phyloP scores from a whole-genome alignment of 305 asterid genomes.

The Fraxinus dipetala region DNA sequence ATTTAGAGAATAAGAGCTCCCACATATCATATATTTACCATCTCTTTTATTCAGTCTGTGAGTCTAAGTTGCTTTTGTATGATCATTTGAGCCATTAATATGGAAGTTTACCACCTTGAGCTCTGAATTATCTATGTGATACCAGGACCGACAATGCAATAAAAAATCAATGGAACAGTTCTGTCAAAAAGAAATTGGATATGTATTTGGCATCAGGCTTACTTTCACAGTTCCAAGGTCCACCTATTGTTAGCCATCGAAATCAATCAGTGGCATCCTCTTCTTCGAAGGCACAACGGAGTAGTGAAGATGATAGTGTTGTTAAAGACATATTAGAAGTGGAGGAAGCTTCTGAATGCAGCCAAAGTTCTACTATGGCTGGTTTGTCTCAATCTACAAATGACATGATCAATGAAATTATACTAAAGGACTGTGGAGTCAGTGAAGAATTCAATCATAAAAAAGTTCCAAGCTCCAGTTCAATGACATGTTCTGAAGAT shows the following conservation, averaged over 20 bases:
- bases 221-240: not conserved
- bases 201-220: not conserved
- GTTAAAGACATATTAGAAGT: not conserved
- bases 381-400: not conserved
- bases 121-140: not conserved
- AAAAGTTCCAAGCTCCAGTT: slow-evolving; percentile 5
- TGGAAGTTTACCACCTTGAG: not conserved
- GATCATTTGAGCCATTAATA: not conserved
- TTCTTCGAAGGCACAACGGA: not conserved
- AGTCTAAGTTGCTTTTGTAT: not conserved
- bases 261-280: not conserved
- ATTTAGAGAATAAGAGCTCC: not conserved
- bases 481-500: slow-evolving; percentile 42
- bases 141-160: not conserved
- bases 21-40: not conserved
- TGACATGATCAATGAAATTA: not conserved
- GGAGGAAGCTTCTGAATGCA: not conserved
- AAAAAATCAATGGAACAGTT: not conserved
- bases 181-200: not conserved
- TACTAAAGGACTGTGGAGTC: not conserved
- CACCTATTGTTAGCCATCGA: not conserved
- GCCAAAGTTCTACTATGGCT: not conserved
- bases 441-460: not conserved
- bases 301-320: not conserved
- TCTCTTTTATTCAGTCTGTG: not conserved